Base-by-base conservation (phyloP, 2,329 filamentous ascomycete genomes). In the Cadophora gregata region DNA sequence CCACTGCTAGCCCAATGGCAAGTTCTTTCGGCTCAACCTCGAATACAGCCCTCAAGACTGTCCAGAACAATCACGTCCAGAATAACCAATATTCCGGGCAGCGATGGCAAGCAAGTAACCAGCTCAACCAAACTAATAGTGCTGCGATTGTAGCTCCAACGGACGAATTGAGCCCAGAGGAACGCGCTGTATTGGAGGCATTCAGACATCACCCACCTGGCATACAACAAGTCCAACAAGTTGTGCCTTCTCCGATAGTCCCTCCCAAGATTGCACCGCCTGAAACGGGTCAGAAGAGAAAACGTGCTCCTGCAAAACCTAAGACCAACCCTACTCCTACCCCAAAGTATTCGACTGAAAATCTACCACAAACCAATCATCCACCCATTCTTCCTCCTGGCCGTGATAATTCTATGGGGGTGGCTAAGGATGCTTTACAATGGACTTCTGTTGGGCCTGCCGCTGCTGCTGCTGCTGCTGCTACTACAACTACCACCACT, bases 121-220 rank as follows among this genome's bases (percentile, higher is more conserved):
- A 67, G 27, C 66, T 69, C 38, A 66, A 63, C 29, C 64, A 67
- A 27, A 21, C 62, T 31, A 51, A 55, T 10, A 51, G 60, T 47
- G 21, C 62, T 58, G 31, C 69, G 8, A 61, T 55, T 47, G 51
- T 68, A 29, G 68, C 66, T 16, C 59, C 51, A 27, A 36, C 59
- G n/a, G 72, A 76, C 56, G 74, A 73, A 33, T 64, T 77, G n/a
- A 76, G 73, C 53, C 72, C 74, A 4, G 76, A 77, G 62, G 76
- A 78, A 62, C 71, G 70, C 25, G 75, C 75, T 36, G 74, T 78
- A 25, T 59, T 77, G 7, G 73, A 76, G 61, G 75, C 75, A 38
- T 77, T 76, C 47, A 73, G 75, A 70, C 56, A 69, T 27, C 67
- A 70, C 27, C 65, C 64, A n/a, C 24, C 73, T 21, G 66, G 59